These are phyloP conservation scores for Apostasia ramifera DNA, from an alignment of 106 monocot genomes.

Conservation along the genomic window DNA sequence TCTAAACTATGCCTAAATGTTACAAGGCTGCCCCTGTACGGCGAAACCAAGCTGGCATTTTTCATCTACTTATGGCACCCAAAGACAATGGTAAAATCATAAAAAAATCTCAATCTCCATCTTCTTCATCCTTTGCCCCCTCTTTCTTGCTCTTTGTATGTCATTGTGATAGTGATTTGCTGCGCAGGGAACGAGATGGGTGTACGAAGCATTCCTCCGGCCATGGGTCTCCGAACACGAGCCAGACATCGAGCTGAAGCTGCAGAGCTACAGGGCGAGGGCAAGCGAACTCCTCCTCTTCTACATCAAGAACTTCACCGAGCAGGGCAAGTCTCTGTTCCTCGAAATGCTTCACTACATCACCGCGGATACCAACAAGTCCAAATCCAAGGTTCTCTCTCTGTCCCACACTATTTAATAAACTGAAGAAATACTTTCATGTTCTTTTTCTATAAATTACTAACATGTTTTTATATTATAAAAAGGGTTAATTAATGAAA, in stretches of 20 bases:
- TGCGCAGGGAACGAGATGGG: constrained; percentile 19
- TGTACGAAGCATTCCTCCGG: constrained; percentile 23
- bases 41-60: constrained; percentile 49
- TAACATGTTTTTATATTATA: no score
- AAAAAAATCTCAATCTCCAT: neutral
- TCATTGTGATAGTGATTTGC: no score
- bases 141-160: no score
- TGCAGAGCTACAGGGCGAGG: constrained; percentile 18
- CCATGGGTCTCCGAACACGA: constrained; percentile 20
- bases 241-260: constrained; percentile 23
- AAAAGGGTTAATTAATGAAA: no score
- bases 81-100: constrained; percentile 27
- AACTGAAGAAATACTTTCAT: no score
- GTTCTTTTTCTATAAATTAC: no score
- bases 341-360: constrained; percentile 21
- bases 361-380: constrained; percentile 3
- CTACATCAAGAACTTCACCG: constrained; percentile 30
- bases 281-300: constrained; percentile 20
- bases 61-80: constrained; percentile 59
- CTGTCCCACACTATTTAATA: no score
- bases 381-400: neutral
- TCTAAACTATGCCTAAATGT: no score
- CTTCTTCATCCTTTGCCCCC: no score
- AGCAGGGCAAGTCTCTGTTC: constrained; percentile 18
- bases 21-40: constrained; percentile 38